phyloP scores from a whole-genome alignment of 2,329 filamentous ascomycete genomes.

The Westerdykella sp. region DNA sequence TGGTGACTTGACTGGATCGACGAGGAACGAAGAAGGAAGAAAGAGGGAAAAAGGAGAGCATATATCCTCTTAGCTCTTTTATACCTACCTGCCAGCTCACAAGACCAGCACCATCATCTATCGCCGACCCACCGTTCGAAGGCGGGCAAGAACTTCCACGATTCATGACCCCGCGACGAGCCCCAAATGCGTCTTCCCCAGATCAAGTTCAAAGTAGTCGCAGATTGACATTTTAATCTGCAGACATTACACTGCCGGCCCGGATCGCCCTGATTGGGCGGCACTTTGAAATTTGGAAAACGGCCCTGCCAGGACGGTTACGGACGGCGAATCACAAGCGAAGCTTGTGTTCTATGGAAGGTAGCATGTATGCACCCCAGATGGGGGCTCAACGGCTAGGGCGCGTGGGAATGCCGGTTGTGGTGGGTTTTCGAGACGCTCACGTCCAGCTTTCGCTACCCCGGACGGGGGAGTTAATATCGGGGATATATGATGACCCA shows the following conservation, averaged over 20 bases:
- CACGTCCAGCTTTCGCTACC: conserved; percentile 12
- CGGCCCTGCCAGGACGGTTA: no score
- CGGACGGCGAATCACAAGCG: no score
- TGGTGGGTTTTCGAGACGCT: conserved; percentile 14
- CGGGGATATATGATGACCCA: conserved; percentile 12
- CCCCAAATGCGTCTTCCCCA: conserved; percentile 6
- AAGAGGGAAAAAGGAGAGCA: background rate
- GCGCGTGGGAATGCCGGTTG: conserved; percentile 18
- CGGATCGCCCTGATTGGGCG: conserved; percentile 18
- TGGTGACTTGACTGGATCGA: conserved; percentile 11
- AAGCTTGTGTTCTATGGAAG: no score
- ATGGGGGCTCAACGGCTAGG: conserved; percentile 8
- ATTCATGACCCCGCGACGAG: conserved; percentile 1
- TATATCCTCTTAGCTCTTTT: conserved; percentile 11
- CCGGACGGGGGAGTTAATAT: conserved; percentile 18
- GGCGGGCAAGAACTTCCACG: background rate
- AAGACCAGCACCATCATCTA: conserved; percentile 1
- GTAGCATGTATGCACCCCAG: no score
- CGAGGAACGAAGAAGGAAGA: conserved; percentile 1
- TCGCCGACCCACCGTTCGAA: background rate
- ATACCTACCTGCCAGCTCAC: conserved; percentile 3
- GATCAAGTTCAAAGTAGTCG: conserved; percentile 18
- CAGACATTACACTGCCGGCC: conserved; percentile 13
- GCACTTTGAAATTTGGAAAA: conserved; percentile 9
- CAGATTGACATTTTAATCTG: conserved; percentile 21